Base-by-base conservation (phyloP, 1,284 basidiomycete genomes). In the Coniferiporia sulphurascens region DNA sequence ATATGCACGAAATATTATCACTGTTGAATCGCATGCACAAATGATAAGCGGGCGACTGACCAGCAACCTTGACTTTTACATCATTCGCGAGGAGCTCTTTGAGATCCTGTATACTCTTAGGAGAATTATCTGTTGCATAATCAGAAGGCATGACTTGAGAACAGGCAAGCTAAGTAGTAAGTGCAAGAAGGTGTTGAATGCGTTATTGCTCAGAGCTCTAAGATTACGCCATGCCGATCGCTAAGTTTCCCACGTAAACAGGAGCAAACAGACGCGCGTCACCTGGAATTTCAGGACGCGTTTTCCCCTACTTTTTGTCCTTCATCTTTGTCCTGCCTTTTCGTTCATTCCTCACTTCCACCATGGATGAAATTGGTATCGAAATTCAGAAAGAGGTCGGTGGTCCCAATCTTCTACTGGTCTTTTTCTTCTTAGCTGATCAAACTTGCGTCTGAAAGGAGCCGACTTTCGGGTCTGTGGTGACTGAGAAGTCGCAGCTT, bases 401-500 rank as follows among this genome's bases (percentile, higher is more conserved):
- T 74, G 15, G 12, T 38, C 7, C 38, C 32, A 10, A 35, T 27
- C 34, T n/a, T 57, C 56, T 7, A 38, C 15, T 13, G 21, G 32
- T 60, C 12, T 22, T 27, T 6, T 22, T n/a, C n/a, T 35, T 8
- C 44, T 46, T 46, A 12, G 7, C 41, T 43, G 4, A 38, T 61
- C 62, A 61, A 58, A 56, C 55, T 19, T 48, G 35, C 56, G 35
- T 53, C 27, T 52, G 8, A 6, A 69, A 96, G 93, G 95, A 96
- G 70, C 93, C 91, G 38, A 91, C 93, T 36, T 93, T 96, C 71
- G 88, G 91, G 63, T 84, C 90, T 4, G 89, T 93, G 61, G 84
- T 95, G 56, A 85, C 83, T 50, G 94, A 98, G 75, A 96, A 95
- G 80, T 84, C 89, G 43, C 85, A 89, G 32, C 79, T 97, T 50